A percentile compares a stretch with the other conserved stretches of the same genome.
phyloP scores from a whole-genome alignment of 2,329 filamentous ascomycete genomes.

The Diplocarpon mali region DNA sequence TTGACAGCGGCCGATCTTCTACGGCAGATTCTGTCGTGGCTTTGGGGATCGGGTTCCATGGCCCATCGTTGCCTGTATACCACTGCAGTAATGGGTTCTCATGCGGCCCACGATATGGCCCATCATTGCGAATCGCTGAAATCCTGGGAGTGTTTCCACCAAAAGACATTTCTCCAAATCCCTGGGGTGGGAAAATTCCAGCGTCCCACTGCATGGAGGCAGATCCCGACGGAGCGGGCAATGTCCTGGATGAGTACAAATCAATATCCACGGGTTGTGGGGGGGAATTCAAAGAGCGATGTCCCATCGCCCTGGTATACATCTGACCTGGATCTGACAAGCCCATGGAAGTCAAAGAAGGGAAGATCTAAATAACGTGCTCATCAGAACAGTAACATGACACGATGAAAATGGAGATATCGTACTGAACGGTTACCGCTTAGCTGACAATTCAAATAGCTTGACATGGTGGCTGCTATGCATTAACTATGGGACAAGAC shows the following conservation, averaged over 20 bases:
- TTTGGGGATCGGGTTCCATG: constrained; percentile 32
- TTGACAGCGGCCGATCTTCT: constrained; percentile 17
- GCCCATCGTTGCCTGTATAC: constrained; percentile 32
- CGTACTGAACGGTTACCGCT: constrained; percentile 21
- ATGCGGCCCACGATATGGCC: constrained; percentile 11
- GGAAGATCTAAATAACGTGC: constrained; percentile 19
- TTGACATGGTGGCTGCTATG: constrained; percentile 18
- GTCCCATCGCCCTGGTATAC: constrained; percentile 23
- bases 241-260: constrained; percentile 20
- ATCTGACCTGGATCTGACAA: constrained; percentile 16
- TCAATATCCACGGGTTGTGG: constrained; percentile 24
- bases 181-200: constrained; percentile 8
- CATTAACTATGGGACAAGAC: constrained; percentile 8
- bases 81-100: constrained; percentile 27
- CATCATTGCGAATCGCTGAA: constrained; percentile 15
- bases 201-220: constrained; percentile 18
- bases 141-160: constrained; percentile 15
- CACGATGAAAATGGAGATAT: constrained; percentile 3
- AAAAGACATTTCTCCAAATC: constrained; percentile 19
- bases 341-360: too few species aligned
- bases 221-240: constrained; percentile 20
- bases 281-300: constrained; percentile 18
- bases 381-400: constrained; percentile 15
- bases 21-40: constrained; percentile 21
- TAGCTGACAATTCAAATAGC: constrained; percentile 18